A percentile compares a stretch with the other conserved stretches of the same genome.
These are phyloP conservation scores for Candolleomyces eurysporus DNA, from an alignment of 768 basidiomycete genomes.

Conservation along the genomic window DNA sequence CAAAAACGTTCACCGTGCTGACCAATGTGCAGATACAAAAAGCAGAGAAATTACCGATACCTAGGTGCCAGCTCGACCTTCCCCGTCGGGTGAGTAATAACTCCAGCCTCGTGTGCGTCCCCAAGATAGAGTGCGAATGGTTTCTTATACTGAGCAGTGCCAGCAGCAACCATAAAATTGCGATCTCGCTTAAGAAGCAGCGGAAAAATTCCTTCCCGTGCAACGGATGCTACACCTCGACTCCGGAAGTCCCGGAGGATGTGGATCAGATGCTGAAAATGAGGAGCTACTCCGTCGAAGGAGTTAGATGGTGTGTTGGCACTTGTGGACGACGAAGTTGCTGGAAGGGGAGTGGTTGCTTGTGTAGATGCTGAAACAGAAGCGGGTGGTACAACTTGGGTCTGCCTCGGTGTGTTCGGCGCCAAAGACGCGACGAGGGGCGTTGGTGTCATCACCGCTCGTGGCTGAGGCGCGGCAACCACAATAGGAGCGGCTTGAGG, in stretches of 20 bases:
- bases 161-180: not conserved
- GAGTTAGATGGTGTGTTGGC: not conserved
- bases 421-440: not conserved
- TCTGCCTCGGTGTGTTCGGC: not conserved
- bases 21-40: not conserved
- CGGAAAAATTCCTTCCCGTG: not conserved
- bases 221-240: not conserved
- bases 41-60: not conserved
- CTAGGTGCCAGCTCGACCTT: not conserved
- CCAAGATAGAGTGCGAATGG: conserved; percentile 2
- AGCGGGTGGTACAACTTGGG: not conserved
- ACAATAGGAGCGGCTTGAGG: too few relatives aligned
- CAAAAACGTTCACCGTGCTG: not conserved
- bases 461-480: too few relatives aligned
- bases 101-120: not conserved
- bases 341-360: not conserved
- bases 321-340: not conserved
- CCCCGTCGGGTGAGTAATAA: not conserved
- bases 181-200: not conserved
- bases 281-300: not conserved
- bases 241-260: not conserved
- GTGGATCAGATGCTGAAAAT: not conserved
- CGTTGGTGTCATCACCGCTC: too few relatives aligned
- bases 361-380: not conserved
- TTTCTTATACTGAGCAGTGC: not conserved